Evolutionary conservation across 176 grass and related monocot species (phyloP), one percentile per base, ranked within the genome.

Genomic region (Zea luxurians): DNA sequence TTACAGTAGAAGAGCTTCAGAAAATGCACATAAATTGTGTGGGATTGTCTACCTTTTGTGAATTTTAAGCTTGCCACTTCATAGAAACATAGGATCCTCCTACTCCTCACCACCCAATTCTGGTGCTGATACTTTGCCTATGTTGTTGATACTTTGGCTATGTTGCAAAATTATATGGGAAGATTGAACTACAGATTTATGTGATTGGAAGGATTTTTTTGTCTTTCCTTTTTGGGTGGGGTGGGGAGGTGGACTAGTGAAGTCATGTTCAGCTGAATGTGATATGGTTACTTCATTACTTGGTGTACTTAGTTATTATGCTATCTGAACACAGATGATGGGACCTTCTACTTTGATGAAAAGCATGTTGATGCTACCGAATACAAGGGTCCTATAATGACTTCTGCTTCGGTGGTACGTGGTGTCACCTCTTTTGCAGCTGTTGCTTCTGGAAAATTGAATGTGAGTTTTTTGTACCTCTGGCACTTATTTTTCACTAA

Each of bases 291-390:
- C 27, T 27, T 27, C 27, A 27, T 71, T 52, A 65, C 13, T 49
- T 37, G 15, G 40, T 60, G 8, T 72, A 49, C 7, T 84, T 42
- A 13, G 18, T 68, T 53, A 15, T 67, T 64, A 49, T 21, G 27
- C 7, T 76, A 64, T 74, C 63, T 46, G 68, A 85, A 42, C 62
- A 34, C 65, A 99, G 96, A 93, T 67, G 96, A 99, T 63, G 90
- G 92, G 48, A 91, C 86, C 36, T 89, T 91, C 53, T 99, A 96
- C 88, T 99, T 99, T 58, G 92, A 99, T 43, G 96, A 99, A 73
- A 99, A 96, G 82, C 81, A 96, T 83, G 80, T 89, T 77, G 96
- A 99, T 85, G 79, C 43, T 78, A 75, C 70, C 17, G 92, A 91
- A 83, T 93, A 99, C 41, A 99, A 91, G 86, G 90, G 96, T 37